Conservation (phyloP, 345 rosid species). For the Raphanus raphanistrum region DNA sequence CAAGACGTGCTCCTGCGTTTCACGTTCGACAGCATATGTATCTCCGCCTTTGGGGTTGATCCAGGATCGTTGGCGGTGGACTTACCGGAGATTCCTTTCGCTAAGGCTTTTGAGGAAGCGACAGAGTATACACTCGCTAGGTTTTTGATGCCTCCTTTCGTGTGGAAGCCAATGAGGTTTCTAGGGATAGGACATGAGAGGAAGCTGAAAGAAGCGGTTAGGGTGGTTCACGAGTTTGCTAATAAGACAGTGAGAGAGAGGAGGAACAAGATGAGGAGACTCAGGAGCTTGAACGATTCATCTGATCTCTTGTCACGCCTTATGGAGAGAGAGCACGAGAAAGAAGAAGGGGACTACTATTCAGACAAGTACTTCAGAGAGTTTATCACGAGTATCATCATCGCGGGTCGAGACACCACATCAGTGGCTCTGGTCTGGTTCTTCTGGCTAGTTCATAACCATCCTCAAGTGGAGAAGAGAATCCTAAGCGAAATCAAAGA, state of each 20-base stretch:
- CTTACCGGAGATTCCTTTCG: conserved; percentile 65
- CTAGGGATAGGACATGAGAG: conserved; percentile 61
- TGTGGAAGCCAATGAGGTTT: conserved; percentile 73
- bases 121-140: conserved; percentile 60
- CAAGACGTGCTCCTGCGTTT: conserved; percentile 76
- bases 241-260: conserved; percentile 48
- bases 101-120: conserved; percentile 80
- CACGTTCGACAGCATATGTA: conserved; percentile 75
- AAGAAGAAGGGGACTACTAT: conserved; percentile 35
- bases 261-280: conserved; percentile 32
- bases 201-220: conserved; percentile 54
- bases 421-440: conserved; percentile 76
- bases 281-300: conserved; percentile 39
- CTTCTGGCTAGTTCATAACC: conserved; percentile 62
- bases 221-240: conserved; percentile 63
- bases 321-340: conserved; percentile 44
- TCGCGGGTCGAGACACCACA: conserved; percentile 86
- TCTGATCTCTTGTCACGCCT: conserved; percentile 67
- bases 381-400: conserved; percentile 64
- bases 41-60: conserved; percentile 68
- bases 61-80: conserved; percentile 59
- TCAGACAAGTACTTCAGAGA: conserved; percentile 58
- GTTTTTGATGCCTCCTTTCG: conserved; percentile 61
- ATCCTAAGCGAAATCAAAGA: conserved; percentile 31
- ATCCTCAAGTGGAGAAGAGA: conserved; percentile 54